Conservation (phyloP, 2,329 filamentous ascomycete species). For the Verticillium dahliae region DNA sequence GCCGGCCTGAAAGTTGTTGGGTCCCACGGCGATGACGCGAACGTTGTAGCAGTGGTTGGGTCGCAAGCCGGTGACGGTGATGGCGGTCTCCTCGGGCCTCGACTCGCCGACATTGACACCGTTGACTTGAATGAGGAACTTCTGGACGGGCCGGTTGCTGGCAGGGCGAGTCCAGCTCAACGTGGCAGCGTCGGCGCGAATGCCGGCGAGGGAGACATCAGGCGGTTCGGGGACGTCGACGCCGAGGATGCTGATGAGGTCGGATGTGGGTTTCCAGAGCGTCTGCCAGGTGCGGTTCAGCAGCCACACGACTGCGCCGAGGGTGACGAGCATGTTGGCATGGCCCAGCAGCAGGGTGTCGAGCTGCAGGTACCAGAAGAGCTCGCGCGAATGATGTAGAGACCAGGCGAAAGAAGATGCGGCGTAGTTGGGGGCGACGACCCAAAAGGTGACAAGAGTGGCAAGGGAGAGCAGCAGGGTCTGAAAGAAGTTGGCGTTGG, state of each 20-base stretch:
- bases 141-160: slow-evolving; percentile 62
- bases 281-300: slow-evolving; percentile 82
- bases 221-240: slow-evolving; percentile 90
- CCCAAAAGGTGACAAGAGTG: slow-evolving; percentile 9
- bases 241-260: slow-evolving; percentile 84
- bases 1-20: slow-evolving; percentile 86
- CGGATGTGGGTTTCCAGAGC: slow-evolving; percentile 81
- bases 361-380: slow-evolving; percentile 26
- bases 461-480: slow-evolving; percentile 8
- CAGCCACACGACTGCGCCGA: slow-evolving; percentile 53
- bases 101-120: slow-evolving; percentile 88
- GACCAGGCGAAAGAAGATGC: slow-evolving; percentile 8
- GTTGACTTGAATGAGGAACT: slow-evolving; percentile 90
- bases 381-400: slow-evolving; percentile 10
- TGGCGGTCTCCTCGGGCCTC: slow-evolving; percentile 71
- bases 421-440: slow-evolving; percentile 10
- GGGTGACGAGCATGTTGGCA: slow-evolving; percentile 48
- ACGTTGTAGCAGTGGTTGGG: slow-evolving; percentile 90
- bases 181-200: slow-evolving; percentile 79
- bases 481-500: slow-evolving; percentile 6
- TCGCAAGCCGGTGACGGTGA: slow-evolving; percentile 81
- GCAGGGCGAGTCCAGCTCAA: slow-evolving; percentile 82
- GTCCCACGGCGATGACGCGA: slow-evolving; percentile 83
- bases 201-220: slow-evolving; percentile 82
- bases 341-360: slow-evolving; percentile 40